Conservation (phyloP, 257 asterid genomes). For the Petunia axillaris region DNA sequence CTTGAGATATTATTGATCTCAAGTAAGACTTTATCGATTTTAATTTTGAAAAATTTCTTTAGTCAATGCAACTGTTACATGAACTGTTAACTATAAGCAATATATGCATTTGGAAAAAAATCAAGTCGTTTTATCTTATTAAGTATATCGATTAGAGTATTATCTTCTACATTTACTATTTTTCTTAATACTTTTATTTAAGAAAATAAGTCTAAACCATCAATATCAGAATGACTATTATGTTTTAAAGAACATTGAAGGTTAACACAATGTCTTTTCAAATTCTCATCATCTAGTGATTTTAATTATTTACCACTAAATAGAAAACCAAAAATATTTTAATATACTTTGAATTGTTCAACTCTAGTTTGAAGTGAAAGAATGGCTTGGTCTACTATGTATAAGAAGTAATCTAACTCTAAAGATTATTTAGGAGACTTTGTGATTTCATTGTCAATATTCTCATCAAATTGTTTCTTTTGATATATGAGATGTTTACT, state of each 20-base stretch:
- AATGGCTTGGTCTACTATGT: too few relatives aligned
- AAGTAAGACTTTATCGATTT: too few relatives aligned
- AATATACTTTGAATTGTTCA: too few relatives aligned
- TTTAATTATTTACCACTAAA: not conserved
- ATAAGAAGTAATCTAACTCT: not conserved
- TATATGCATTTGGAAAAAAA: not conserved
- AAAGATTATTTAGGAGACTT: not conserved
- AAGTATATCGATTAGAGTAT: not conserved
- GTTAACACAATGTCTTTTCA: not conserved
- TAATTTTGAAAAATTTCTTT: too few relatives aligned
- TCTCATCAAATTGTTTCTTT: not conserved
- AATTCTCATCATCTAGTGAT: not conserved
- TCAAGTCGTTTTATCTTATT: not conserved
- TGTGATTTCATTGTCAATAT: not conserved
- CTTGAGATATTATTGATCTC: too few relatives aligned
- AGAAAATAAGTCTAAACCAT: slow-evolving; percentile 12
- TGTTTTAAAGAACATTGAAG: not conserved
- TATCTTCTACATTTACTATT: too few relatives aligned
- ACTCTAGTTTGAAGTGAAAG: not conserved
- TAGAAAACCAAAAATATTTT: not conserved
- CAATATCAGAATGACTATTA: slow-evolving; percentile 9
- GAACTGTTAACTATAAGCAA: too few relatives aligned
- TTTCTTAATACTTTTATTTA: too few relatives aligned
- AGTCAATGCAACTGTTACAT: too few relatives aligned
- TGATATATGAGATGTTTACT: not conserved